Percentiles rank a stretch among this genome's conserved stretches.
Conservation (phyloP, 2,329 filamentous ascomycete genomes). For the Botrytis aclada region DNA sequence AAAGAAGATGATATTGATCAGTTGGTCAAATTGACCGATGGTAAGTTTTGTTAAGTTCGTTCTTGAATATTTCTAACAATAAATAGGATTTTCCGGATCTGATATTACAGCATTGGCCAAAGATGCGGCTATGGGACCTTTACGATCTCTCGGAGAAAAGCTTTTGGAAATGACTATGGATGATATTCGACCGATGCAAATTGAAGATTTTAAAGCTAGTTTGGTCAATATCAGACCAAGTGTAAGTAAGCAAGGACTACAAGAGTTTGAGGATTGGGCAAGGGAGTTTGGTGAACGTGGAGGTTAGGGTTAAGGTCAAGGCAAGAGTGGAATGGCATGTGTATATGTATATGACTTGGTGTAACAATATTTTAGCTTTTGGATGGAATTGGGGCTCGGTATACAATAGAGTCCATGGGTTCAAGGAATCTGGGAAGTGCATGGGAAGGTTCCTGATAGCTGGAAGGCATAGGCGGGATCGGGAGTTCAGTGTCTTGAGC, state of each 20-base stretch:
- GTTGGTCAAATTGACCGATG: constrained; percentile 76
- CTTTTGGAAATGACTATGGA: constrained; percentile 91
- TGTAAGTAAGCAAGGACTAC: constrained; percentile 79
- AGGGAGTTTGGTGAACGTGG: constrained; percentile 88
- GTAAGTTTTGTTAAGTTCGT: constrained; percentile 24
- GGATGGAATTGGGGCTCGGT: not conserved
- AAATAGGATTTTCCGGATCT: constrained; percentile 87
- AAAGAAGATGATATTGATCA: constrained; percentile 66
- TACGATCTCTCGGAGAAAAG: constrained; percentile 85
- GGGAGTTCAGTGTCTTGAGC: not conserved
- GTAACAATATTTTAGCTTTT: constrained; percentile 11
- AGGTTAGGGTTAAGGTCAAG: constrained; percentile 57
- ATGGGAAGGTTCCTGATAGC: not conserved
- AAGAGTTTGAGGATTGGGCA: constrained; percentile 93
- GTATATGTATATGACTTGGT: constrained; percentile 6
- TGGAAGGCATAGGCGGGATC: not conserved
- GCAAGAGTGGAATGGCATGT: not conserved
- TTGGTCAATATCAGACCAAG: constrained; percentile 82
- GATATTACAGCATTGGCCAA: constrained; percentile 97
- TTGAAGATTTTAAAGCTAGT: constrained; percentile 81
- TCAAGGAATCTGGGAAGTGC: not conserved
- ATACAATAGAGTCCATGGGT: constrained; percentile 4
- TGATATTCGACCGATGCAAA: constrained; percentile 81
- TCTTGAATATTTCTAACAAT: constrained; percentile 18
- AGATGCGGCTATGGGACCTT: constrained; percentile 94